phyloP scores from a whole-genome alignment of 116 monocot species.

The Papilionanthe hybrid region DNA sequence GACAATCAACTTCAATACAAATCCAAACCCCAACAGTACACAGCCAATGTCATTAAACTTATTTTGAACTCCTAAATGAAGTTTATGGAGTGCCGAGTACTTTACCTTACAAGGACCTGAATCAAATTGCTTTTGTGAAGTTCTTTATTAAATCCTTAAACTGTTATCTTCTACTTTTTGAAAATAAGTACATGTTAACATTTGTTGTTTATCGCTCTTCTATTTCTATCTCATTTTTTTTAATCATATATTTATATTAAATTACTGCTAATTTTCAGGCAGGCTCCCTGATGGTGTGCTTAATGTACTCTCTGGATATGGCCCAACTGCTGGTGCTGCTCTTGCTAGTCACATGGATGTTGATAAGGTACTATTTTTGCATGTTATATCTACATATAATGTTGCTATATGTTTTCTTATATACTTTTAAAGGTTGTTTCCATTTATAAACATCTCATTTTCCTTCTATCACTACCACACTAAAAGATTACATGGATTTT shows the following conservation, averaged over 20 bases:
- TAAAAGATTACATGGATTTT: neutral
- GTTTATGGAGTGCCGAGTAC: too few species aligned
- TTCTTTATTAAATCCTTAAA: too few species aligned
- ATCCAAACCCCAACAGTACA: neutral
- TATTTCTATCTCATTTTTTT: neutral
- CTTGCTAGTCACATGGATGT: constrained; percentile 36
- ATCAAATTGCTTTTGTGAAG: too few species aligned
- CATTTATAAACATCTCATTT: neutral
- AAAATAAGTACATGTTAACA: too few species aligned
- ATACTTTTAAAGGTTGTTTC: neutral
- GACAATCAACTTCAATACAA: neutral
- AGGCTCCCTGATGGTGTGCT: constrained; percentile 30
- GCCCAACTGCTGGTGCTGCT: constrained; percentile 41
- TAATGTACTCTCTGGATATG: constrained; percentile 34
- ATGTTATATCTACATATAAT: neutral
- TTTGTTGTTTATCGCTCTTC: too few species aligned
- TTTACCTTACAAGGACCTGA: too few species aligned
- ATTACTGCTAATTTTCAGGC: constrained; percentile 11
- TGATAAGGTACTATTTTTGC: constrained; percentile 22
- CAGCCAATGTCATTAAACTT: too few species aligned
- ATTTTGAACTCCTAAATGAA: too few species aligned
- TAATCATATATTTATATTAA: neutral
- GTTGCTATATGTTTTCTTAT: neutral
- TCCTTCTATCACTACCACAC: neutral
- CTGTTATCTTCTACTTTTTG: too few species aligned